Percentiles rank a stretch among this genome's conserved stretches.
These are phyloP conservation scores for Phyllosticta citrichinensis DNA, from an alignment of 2,329 filamentous ascomycete species.

Conservation along the genomic window DNA sequence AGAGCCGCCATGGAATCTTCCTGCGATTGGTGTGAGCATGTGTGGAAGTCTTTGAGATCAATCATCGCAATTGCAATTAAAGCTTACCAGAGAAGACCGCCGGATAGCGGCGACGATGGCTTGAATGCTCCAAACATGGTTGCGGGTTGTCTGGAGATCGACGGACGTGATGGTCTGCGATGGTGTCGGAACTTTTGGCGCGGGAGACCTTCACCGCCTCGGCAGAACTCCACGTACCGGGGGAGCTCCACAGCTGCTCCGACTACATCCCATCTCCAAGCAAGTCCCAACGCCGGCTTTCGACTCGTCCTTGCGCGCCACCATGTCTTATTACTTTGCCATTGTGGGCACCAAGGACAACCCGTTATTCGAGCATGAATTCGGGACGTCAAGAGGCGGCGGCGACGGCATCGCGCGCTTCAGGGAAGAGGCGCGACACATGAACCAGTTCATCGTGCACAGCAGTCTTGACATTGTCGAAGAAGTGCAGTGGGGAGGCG, in stretches of 20 bases:
- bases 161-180: not conserved
- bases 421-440: constrained; percentile 75
- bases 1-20: constrained; percentile 97
- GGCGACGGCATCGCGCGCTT: constrained; percentile 89
- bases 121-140: constrained; percentile 32
- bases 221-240: constrained; percentile 1
- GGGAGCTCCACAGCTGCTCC: not conserved
- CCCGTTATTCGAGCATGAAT: constrained; percentile 92
- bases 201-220: not conserved
- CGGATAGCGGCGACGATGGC: constrained; percentile 29
- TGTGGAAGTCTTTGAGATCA: not conserved
- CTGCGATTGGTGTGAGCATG: constrained; percentile 27
- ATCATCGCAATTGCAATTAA: not conserved
- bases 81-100: constrained; percentile 28
- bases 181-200: not conserved
- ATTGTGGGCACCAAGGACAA: constrained; percentile 94
- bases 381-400: constrained; percentile 91
- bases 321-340: constrained; percentile 98
- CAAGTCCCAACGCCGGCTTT: not conserved
- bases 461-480: constrained; percentile 90
- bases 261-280: not conserved
- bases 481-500: constrained; percentile 86
- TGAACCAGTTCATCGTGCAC: constrained; percentile 97
- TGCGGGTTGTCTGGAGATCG: not conserved
- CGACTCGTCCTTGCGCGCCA: constrained; percentile 15